Evolutionary conservation across 768 basidiomycete species (phyloP).

Genomic region (Gyrodon lividus): DNA sequence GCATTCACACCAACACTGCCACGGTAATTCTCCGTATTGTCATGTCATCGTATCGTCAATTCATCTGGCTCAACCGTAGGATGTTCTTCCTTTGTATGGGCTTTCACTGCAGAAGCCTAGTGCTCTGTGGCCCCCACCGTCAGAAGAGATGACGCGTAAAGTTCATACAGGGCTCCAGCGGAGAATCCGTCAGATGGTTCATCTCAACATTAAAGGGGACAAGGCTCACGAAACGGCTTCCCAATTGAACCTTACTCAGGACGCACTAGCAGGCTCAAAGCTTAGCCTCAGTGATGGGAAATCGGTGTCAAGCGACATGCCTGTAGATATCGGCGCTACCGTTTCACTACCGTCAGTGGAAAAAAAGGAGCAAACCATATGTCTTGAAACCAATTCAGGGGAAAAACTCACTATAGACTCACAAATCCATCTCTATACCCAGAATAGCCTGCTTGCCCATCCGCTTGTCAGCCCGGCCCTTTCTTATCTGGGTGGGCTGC

Average conservation of each 20-base stretch:
- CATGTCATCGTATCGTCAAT: neutral
- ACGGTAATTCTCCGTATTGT: slow-evolving; percentile 50
- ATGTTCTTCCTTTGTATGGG: slow-evolving; percentile 76
- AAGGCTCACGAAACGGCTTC: slow-evolving; percentile 1
- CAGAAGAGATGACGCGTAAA: slow-evolving; percentile 54
- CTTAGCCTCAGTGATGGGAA: slow-evolving; percentile 1
- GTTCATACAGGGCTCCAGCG: slow-evolving; percentile 60
- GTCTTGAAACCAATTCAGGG: slow-evolving; percentile 45
- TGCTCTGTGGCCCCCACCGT: slow-evolving; percentile 75
- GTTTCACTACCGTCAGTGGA: slow-evolving; percentile 40
- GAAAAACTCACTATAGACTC: slow-evolving; percentile 53
- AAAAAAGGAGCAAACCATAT: slow-evolving; percentile 44
- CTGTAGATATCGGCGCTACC: slow-evolving; percentile 50
- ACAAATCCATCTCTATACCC: slow-evolving; percentile 86
- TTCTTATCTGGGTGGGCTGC: slow-evolving; percentile 86
- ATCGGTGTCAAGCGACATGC: slow-evolving; percentile 29
- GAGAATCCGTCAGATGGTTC: slow-evolving; percentile 59
- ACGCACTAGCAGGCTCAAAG: slow-evolving; percentile 10
- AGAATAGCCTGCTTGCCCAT: slow-evolving; percentile 72
- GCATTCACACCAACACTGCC: slow-evolving; percentile 77
- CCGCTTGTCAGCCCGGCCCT: slow-evolving; percentile 82
- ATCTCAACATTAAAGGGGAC: slow-evolving; percentile 26
- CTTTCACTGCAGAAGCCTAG: slow-evolving; percentile 78
- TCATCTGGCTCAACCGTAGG: slow-evolving; percentile 41
- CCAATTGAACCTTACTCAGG: slow-evolving; percentile 1